Percentiles rank a stretch among this genome's conserved stretches.
Conservation (phyloP, 257 asterid genomes). For the Solanum pinnatisectum region DNA sequence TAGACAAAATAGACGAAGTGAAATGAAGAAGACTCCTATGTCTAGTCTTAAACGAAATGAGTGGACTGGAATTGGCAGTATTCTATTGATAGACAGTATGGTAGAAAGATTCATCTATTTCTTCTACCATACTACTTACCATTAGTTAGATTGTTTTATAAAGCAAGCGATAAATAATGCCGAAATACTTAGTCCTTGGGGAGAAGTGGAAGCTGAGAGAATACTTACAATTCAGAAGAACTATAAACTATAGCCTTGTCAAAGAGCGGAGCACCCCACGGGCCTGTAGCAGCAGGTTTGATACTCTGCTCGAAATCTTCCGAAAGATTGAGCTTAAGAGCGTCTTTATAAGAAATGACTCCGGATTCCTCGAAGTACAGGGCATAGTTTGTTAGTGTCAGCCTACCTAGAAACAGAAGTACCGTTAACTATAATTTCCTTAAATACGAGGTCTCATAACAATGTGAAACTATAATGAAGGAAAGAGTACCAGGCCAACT, state of each 20-base stretch:
- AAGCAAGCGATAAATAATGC: not conserved
- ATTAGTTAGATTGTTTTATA: not conserved
- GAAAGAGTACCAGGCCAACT: slow-evolving; percentile 79
- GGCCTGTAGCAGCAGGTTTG: slow-evolving; percentile 73
- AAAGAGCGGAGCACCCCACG: slow-evolving; percentile 94
- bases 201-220: not conserved
- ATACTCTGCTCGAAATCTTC: slow-evolving; percentile 40
- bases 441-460: not conserved
- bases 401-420: slow-evolving; percentile 50
- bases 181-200: not conserved
- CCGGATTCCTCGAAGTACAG: slow-evolving; percentile 88
- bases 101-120: not conserved
- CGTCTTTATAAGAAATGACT: slow-evolving; percentile 55
- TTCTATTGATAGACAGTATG: not conserved
- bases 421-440: not conserved
- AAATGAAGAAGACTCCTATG: not conserved
- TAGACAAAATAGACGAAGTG: not conserved
- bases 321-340: slow-evolving; percentile 66
- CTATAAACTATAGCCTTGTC: slow-evolving; percentile 76
- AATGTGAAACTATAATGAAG: not conserved
- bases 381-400: slow-evolving; percentile 78
- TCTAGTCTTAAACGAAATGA: not conserved
- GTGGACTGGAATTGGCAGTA: not conserved
- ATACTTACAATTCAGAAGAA: slow-evolving; percentile 66
- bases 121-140: not conserved